phyloP scores from a whole-genome alignment of 176 grass and related monocot genomes.

The Rhynchospora tenuis region DNA sequence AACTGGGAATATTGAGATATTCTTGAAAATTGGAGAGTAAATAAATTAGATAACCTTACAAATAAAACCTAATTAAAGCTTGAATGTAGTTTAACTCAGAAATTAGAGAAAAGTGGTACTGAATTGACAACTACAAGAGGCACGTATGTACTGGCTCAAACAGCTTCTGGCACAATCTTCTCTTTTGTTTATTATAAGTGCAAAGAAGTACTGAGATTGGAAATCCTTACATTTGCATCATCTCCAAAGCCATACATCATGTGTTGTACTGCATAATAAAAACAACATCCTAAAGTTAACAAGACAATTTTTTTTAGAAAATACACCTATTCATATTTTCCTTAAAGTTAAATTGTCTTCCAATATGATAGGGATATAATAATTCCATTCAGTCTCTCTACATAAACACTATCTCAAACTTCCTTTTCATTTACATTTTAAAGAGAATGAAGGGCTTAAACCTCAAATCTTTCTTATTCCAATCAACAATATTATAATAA shows the following conservation, averaged over 20 bases:
- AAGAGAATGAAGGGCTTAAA: not conserved
- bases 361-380: no score
- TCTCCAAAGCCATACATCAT: conserved; percentile 99
- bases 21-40: not conserved
- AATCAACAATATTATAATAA: no score
- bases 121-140: not conserved
- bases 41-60: not conserved
- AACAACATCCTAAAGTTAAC: not conserved
- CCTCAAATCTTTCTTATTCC: not conserved
- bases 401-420: no score
- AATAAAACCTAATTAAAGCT: not conserved
- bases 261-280: conserved; percentile 66
- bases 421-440: no score
- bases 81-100: not conserved
- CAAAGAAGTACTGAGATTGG: conserved; percentile 7
- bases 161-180: not conserved
- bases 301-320: not conserved
- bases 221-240: conserved; percentile 67
- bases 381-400: no score
- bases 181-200: not conserved
- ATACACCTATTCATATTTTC: not conserved
- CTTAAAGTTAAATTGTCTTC: no score
- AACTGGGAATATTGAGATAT: not conserved
- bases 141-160: not conserved
- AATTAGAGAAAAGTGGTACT: not conserved